Base-by-base conservation (phyloP, 2,329 filamentous ascomycete species). In the Sclerotiophoma versabilis region DNA sequence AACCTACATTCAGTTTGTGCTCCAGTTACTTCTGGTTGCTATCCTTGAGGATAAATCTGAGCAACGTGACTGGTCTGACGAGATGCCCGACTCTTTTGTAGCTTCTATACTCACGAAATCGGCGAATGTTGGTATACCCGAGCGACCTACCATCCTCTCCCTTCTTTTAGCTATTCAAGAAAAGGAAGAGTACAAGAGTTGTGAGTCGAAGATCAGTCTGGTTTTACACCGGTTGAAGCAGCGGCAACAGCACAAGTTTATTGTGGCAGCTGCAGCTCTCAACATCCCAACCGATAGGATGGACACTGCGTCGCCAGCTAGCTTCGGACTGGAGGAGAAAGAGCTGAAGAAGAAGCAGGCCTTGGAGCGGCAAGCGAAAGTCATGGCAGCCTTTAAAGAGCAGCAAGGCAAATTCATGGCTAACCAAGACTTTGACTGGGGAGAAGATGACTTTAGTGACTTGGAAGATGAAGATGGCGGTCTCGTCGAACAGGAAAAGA, bases 341-440 rank as follows among this genome's bases (percentile, higher is more conserved):
- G 90, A 93, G 68, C 84, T 86, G 57, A 96, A 93, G 80, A 99
- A 97, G 81, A 90, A 90, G 75, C 91, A 93, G 46, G 95, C 95
- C 0, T 78, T 93, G 33, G 93, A 92, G 65, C 87, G 95, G 19
- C 93, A 98, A 75, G 93, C 93, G 2, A 90, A 87, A 68, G 92
- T 99, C 26, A 97, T 99, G 93, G 95, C 93, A 1, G 92, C 97
- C 70, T 97, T 99, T 76, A 95, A 98, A 73, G 90, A 96, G 71
- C 93, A 99, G 70, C 96, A 98, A 72, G 93, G 96, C 76, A 95
- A 87, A 66, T 99, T 99, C 76, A 80, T 99, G 77, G 89, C 91
- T 51, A 95, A 89, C 60, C 93, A 97, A 74, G 89, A 87, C 34
- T 84, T 96, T 56, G 90, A 96, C 73, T 96, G 92, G 90, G 92